Conservation (phyloP, 1,139 yeast species). For the Sugiyamaella sp. region DNA sequence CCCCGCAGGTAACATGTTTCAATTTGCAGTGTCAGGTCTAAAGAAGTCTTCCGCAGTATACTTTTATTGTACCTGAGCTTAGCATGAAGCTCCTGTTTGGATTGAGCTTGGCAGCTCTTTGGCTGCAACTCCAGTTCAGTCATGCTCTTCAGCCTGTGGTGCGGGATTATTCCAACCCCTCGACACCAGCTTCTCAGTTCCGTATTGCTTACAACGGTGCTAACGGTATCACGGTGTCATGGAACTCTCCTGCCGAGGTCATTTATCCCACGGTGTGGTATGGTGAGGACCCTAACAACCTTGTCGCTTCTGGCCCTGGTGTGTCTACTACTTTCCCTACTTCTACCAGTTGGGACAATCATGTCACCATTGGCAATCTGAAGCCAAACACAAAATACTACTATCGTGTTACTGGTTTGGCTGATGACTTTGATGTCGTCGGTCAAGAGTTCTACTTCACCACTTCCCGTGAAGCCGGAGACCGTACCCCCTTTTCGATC, state of each 20-base stretch:
- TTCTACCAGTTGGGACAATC: conserved; percentile 38
- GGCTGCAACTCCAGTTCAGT: conserved; percentile 7
- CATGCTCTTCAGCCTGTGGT: conserved; percentile 21
- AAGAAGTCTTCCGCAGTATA: too few relatives aligned
- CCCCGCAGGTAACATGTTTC: too few relatives aligned
- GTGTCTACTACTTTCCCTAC: conserved; percentile 34
- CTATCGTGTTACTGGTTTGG: conserved; percentile 32
- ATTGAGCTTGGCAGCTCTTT: not conserved
- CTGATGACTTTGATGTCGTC: conserved; percentile 14
- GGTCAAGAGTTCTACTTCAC: conserved; percentile 22
- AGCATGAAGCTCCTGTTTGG: conserved; percentile 4
- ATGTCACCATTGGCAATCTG: conserved; percentile 36
- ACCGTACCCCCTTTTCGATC: conserved; percentile 22
- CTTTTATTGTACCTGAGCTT: too few relatives aligned
- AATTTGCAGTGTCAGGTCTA: too few relatives aligned
- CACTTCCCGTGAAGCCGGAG: conserved; percentile 26
- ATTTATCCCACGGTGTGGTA: conserved; percentile 33
- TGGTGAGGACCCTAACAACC: conserved; percentile 32
- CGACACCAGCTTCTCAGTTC: conserved; percentile 29
- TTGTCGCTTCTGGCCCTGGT: conserved; percentile 30
- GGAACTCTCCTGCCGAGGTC: conserved; percentile 36
- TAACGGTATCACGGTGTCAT: conserved; percentile 36
- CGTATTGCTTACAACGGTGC: conserved; percentile 37
- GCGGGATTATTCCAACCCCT: conserved; percentile 22
- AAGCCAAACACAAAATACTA: conserved; percentile 38